Conservation (phyloP, 805 yeast species). For the Millerago galiae region DNA sequence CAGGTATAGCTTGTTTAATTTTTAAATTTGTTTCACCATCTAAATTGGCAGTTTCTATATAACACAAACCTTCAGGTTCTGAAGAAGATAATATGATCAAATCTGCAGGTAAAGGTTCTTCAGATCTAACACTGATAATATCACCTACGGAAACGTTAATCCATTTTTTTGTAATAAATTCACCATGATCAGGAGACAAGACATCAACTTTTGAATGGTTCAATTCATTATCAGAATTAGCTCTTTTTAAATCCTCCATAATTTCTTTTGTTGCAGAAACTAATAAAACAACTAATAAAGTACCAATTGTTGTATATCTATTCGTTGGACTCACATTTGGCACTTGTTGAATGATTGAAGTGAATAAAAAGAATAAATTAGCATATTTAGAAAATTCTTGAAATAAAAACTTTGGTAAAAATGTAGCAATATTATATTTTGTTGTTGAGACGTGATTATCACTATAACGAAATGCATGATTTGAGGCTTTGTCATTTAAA, state of each 20-base stretch:
- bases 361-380: conserved; percentile 85
- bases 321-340: conserved; percentile 96
- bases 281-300: conserved; percentile 72
- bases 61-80: conserved; percentile 97
- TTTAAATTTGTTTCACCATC: conserved; percentile 98
- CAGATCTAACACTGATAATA: conserved; percentile 74
- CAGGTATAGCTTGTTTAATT: conserved; percentile 81
- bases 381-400: conserved; percentile 98
- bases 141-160: conserved; percentile 87
- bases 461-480: conserved; percentile 49
- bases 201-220: conserved; percentile 74
- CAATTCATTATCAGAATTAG: conserved; percentile 80
- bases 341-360: conserved; percentile 92
- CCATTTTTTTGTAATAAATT: conserved; percentile 70
- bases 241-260: conserved; percentile 85
- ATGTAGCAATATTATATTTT: conserved; percentile 88
- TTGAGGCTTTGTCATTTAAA: conserved; percentile 56
- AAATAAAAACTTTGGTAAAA: conserved; percentile 86
- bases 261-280: conserved; percentile 93
- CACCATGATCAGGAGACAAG: conserved; percentile 46
- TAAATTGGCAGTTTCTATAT: conserved; percentile 93
- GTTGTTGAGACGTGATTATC: conserved; percentile 93
- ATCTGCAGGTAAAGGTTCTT: conserved; percentile 94
- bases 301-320: conserved; percentile 90
- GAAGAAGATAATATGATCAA: conserved; percentile 78